Conservation (phyloP, 2,329 filamentous ascomycete species). For the Sporothrix phasma region DNA sequence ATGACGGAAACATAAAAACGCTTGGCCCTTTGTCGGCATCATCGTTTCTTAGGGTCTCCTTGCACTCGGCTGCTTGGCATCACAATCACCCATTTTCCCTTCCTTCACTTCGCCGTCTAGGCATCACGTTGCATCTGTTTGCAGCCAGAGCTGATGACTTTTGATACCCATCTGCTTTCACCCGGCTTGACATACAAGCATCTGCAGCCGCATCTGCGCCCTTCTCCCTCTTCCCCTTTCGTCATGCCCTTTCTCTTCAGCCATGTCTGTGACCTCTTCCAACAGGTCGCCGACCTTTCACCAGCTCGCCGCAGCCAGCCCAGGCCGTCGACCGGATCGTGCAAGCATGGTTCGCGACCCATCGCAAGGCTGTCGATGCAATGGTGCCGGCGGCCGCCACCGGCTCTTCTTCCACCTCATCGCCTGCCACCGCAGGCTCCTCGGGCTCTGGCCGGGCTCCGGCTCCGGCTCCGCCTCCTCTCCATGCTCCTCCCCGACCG, state of each 20-base stretch:
- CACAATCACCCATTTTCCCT: neutral
- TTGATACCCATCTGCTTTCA: neutral
- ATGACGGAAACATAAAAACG: neutral
- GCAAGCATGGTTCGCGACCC: slow-evolving; percentile 56
- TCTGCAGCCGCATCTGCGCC: neutral
- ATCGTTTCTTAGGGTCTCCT: neutral
- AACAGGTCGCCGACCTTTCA: slow-evolving; percentile 46
- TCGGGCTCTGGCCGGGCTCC: slow-evolving; percentile 36
- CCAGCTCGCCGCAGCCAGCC: slow-evolving; percentile 24
- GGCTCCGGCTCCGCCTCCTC: slow-evolving; percentile 51
- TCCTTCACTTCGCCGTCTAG: neutral
- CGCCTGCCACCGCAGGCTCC: slow-evolving; percentile 33
- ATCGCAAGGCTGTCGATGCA: slow-evolving; percentile 33
- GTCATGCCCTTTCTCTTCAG: slow-evolving; percentile 57
- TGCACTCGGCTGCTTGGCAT: neutral
- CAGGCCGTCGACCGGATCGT: slow-evolving; percentile 29
- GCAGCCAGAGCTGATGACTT: too few relatives aligned
- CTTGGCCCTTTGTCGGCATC: neutral
- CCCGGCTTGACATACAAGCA: neutral
- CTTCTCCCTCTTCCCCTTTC: neutral
- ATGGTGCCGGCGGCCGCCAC: neutral
- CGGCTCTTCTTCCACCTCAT: neutral
- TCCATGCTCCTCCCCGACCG: slow-evolving; percentile 68
- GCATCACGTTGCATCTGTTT: too few relatives aligned
- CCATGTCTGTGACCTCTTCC: slow-evolving; percentile 64